Evolutionary conservation across 345 rosid species (phyloP).

Genomic region (Balakata baccata): DNA sequence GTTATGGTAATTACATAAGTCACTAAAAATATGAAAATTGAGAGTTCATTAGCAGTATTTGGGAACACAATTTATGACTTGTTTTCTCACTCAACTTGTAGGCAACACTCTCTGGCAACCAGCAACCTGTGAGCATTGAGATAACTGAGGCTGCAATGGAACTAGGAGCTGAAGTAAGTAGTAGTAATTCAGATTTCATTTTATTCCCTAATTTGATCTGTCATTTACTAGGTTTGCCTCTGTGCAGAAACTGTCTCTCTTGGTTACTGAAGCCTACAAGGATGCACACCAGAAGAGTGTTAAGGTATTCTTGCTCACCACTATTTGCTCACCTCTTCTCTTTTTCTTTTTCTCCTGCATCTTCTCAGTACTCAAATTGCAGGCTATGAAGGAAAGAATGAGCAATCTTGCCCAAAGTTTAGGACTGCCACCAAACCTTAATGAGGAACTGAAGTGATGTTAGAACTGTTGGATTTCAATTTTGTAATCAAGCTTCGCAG

Average conservation of each 20-base stretch:
- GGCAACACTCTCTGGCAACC: slow-evolving; percentile 21
- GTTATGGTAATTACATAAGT: background rate
- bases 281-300: slow-evolving; percentile 29
- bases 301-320: background rate
- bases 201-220: background rate
- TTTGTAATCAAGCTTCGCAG: background rate
- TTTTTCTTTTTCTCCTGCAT: background rate
- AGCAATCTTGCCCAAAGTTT: slow-evolving; percentile 25
- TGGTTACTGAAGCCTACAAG: slow-evolving; percentile 27
- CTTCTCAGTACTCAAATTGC: background rate
- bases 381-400: slow-evolving; percentile 21
- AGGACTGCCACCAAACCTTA: slow-evolving; percentile 26
- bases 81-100: background rate
- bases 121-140: slow-evolving; percentile 20
- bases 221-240: background rate
- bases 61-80: background rate
- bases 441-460: slow-evolving; percentile 12
- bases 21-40: too few relatives aligned
- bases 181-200: slow-evolving; percentile 2
- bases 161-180: slow-evolving; percentile 24
- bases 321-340: background rate
- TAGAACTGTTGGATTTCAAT: background rate
- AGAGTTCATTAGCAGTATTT: background rate
- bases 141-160: slow-evolving; percentile 24
- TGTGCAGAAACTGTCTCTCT: slow-evolving; percentile 18